Evolutionary conservation across 345 rosid species (phyloP).

Genomic region (Lumnitzera racemosa): DNA sequence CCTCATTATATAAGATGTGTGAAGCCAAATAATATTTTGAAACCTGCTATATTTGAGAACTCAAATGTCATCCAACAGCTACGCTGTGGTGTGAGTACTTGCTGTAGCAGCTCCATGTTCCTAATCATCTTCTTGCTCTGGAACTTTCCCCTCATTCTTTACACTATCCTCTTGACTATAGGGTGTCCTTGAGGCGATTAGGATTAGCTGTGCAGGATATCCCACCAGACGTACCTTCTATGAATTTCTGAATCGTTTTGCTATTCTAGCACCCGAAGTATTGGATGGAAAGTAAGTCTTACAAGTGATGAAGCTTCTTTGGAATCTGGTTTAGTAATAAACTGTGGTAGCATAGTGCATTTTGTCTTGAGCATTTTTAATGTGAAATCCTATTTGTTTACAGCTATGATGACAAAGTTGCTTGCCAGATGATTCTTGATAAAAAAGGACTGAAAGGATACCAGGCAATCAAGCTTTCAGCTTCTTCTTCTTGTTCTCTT

Average conservation of each 20-base stretch:
- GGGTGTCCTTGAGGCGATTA: constrained; percentile 53
- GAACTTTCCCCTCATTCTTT: not conserved
- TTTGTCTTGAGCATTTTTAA: not conserved
- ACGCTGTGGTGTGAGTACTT: constrained; percentile 93
- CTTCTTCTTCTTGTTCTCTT: constrained; percentile 1
- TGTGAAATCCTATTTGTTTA: constrained; percentile 11
- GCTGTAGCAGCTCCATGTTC: not conserved
- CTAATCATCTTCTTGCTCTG: not conserved
- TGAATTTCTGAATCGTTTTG: constrained; percentile 47
- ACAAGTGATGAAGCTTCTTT: not conserved
- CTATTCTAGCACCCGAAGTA: constrained; percentile 45
- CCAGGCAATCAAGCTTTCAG: constrained; percentile 52
- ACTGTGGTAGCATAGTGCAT: too few relatives aligned
- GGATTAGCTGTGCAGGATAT: constrained; percentile 55
- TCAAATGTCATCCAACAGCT: constrained; percentile 82
- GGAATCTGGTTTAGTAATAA: too few relatives aligned
- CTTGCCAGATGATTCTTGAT: constrained; percentile 85
- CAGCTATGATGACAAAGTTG: constrained; percentile 80
- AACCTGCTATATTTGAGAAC: constrained; percentile 91
- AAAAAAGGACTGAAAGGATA: constrained; percentile 85
- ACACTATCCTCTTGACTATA: constrained; percentile 1
- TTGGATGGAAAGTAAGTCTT: constrained; percentile 43
- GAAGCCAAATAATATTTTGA: constrained; percentile 86
- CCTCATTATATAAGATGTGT: constrained; percentile 99
- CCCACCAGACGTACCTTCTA: constrained; percentile 46